phyloP scores from a whole-genome alignment of 2,329 filamentous ascomycete species.

The Cladosporium sphaerospermum region DNA sequence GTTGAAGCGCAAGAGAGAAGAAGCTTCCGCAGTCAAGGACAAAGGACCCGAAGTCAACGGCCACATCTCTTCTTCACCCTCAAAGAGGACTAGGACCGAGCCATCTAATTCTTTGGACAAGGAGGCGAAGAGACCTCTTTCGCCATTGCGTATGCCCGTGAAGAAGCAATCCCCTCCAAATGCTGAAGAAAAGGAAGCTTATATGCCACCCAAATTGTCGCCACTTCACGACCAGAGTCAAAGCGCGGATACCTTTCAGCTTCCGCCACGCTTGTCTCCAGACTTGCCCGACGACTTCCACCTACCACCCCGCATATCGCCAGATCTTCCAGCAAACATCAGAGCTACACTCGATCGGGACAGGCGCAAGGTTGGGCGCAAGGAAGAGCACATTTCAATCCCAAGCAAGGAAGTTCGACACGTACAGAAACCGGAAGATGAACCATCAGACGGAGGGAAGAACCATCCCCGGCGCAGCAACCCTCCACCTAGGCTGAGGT shows the following conservation, averaged over 20 bases:
- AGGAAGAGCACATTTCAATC: neutral
- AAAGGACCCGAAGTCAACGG: conserved; percentile 1
- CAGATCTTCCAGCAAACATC: conserved; percentile 51
- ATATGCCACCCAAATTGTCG: conserved; percentile 18
- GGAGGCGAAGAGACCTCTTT: neutral
- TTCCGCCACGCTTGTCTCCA: conserved; percentile 53
- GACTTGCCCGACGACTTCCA: conserved; percentile 43
- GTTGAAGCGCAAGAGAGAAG: conserved; percentile 24
- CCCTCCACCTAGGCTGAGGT: neutral
- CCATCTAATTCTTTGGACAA: neutral
- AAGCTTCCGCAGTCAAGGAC: neutral
- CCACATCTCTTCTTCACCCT: neutral
- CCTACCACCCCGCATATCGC: conserved; percentile 51
- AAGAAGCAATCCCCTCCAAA: conserved; percentile 4
- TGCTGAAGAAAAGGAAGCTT: conserved; percentile 1
- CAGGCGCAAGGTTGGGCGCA: neutral
- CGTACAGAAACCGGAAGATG: neutral
- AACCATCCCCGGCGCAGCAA: neutral
- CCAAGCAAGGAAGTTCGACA: neutral
- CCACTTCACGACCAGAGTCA: conserved; percentile 12
- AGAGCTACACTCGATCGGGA: conserved; percentile 43
- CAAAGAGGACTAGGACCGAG: neutral
- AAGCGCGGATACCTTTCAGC: conserved; percentile 23
- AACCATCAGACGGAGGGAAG: neutral
- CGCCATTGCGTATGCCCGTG: conserved; percentile 7